Evolutionary conservation across 2,329 filamentous ascomycete genomes (phyloP), one percentile per base, ranked within the genome.

Genomic region (Colletotrichum camelliae): DNA sequence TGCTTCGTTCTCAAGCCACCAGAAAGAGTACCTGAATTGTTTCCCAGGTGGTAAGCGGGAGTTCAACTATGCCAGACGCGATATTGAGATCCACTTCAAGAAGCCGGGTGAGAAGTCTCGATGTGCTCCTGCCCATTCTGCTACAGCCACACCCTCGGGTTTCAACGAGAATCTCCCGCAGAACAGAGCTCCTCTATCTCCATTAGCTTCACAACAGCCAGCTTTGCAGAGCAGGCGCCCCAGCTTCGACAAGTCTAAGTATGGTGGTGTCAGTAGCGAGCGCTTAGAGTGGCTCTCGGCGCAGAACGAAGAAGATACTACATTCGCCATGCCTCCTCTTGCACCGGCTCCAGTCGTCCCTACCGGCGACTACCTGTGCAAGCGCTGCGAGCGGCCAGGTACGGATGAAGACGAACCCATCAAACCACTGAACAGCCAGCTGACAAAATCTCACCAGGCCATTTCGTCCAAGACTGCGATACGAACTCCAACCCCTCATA

Each of bases 401-500:
- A 62, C 24, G 31, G 37, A 57, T 21, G 12, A 57, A 8, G 33
- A 15, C 24, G 43, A 33, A 24, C 13, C 21, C 21, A 39, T 15
- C 52, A 24, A n/a, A 21, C 21, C 27, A 15, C 24, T 13, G 58
- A 7, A 7, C 9, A 35, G 31, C 35, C 48, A 66, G 60, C 64
- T 61, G 29, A 35, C 5, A 27, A 61, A 29, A 35, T 29, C 12
- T 21, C 18, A 24, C 8, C n/a, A 81, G 80, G 78, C 3, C 78
- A 79, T 65, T 70, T 72, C 31, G 68, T 79, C 29, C 70, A 75
- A 24, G 35, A 79, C 9, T 80, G 78, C 52, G 67, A 75, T 13
- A 74, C 64, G 27, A 77, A 70, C 16, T 31, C 31, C n/a, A 60
- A 71, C 18, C 57, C 67, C 15, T 43, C 37, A 2, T 69, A 18